Conservation (phyloP, 148 eudicot species). For the Drosera capensis region DNA sequence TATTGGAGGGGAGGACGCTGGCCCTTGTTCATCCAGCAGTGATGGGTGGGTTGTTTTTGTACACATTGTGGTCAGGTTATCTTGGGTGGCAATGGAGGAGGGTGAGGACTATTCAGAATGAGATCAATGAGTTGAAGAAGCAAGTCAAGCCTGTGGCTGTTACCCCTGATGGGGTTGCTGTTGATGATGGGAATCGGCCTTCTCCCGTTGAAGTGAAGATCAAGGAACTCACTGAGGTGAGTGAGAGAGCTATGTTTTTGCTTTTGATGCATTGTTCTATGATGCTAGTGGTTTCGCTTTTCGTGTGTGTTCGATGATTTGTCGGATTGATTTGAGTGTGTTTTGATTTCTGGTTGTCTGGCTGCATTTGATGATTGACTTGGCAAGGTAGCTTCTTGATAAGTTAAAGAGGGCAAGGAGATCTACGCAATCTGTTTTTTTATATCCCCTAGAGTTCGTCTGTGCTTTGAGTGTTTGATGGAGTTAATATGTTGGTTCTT, state of each 20-base stretch:
- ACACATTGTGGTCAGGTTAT: constrained; percentile 84
- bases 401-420: no score
- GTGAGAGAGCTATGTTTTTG: background rate
- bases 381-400: no score
- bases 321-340: no score
- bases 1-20: constrained; percentile 73
- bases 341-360: no score
- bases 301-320: no score
- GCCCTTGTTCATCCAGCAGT: constrained; percentile 70
- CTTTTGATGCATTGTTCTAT: background rate
- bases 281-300: no score
- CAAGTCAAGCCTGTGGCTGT: constrained; percentile 75
- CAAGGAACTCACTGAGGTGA: constrained; percentile 70
- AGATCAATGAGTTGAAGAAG: constrained; percentile 78
- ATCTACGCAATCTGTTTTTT: no score
- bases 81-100: constrained; percentile 98
- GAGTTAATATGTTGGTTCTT: no score
- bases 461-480: no score
- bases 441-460: no score
- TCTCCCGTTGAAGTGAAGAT: constrained; percentile 63
- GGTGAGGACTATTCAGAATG: constrained; percentile 61
- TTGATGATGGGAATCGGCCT: constrained; percentile 31
- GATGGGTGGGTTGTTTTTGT: constrained; percentile 62
- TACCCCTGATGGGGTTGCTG: constrained; percentile 52
- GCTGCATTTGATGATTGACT: no score